Base-by-base conservation (phyloP, 441 rosid genomes). In the Erysimum cheiri region DNA sequence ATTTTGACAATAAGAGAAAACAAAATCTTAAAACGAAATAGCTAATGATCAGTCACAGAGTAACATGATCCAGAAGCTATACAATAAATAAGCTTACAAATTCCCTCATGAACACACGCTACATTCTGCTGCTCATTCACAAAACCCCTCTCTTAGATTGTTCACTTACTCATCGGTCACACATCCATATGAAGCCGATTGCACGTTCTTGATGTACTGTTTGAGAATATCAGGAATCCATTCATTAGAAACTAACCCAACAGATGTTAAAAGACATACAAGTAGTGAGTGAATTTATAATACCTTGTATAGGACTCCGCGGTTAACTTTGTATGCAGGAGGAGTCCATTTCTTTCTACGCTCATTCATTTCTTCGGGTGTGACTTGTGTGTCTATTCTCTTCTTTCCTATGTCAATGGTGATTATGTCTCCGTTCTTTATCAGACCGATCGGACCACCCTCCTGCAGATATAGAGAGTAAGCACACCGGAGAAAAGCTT, bases 161-260 rank as follows among this genome's bases (percentile, higher is more conserved):
- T 15, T 36, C 53, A 2, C 33, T 66, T 85, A 92, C 78, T 95
- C 98, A 61, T 95, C 99, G 0, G 98, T 92, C 57, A 95, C 99
- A 6, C 99, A 95, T 64, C 98, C 99, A 58, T 55, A 52, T 15
- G 99, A 86, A 66, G 99, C 97, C 0, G 98, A 78, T 57, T 88
- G 85, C 64, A 94, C 99, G 1, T 80, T 90, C 91, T 90, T 95
- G 79, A 95, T 90, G 87, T 95, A 95, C 99, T 95, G 88, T 44
- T 60, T 70, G 5, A 15, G 11, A 49, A 26, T 2, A 11, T 19
- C n/a, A 53, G 28, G 28, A 61, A 60, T 12, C 24, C 59, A 22
- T 31, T n/a, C 43, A 64, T 32, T 55, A 64, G 61, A 3, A 44
- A 36, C 43, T 8, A 44, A 35, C 59, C 28, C 10, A 56, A 61